Conservation (phyloP, 2,329 filamentous ascomycete species). For the Chlorencoelia australis region DNA sequence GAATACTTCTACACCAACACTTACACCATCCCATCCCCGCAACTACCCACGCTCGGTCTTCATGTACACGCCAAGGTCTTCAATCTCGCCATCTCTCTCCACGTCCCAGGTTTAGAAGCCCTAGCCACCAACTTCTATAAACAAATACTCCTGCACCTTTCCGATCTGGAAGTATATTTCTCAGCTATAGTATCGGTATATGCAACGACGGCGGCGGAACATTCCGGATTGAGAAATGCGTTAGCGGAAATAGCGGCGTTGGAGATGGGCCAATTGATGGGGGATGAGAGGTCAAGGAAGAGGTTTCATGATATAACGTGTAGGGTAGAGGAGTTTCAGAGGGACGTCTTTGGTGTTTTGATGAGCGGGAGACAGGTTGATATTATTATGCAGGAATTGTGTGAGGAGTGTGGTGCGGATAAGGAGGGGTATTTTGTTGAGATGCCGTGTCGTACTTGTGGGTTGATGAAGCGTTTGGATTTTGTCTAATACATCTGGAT, state of each 20-base stretch:
- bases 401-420: slow-evolving; percentile 16
- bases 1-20: slow-evolving; percentile 18
- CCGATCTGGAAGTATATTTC: slow-evolving; percentile 6
- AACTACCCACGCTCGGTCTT: too few species aligned
- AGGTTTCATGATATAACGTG: slow-evolving; percentile 9
- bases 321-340: slow-evolving; percentile 14
- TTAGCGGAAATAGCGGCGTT: slow-evolving; percentile 13
- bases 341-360: slow-evolving; percentile 11
- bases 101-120: slow-evolving; percentile 7
- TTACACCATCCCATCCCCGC: slow-evolving; percentile 11
- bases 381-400: slow-evolving; percentile 5
- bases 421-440: slow-evolving; percentile 10
- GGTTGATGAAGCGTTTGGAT: slow-evolving; percentile 16
- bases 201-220: neutral
- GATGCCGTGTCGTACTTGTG: slow-evolving; percentile 12
- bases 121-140: slow-evolving; percentile 10
- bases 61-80: slow-evolving; percentile 14
- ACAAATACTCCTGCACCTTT: slow-evolving; percentile 10
- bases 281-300: slow-evolving; percentile 1
- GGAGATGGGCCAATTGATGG: slow-evolving; percentile 13
- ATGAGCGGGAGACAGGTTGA: slow-evolving; percentile 1
- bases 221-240: slow-evolving; percentile 8
- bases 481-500: slow-evolving; percentile 16
- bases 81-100: slow-evolving; percentile 8
- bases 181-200: slow-evolving; percentile 10